Percentiles rank a stretch among this genome's conserved stretches.
Evolutionary conservation across 192 early-diverging fungal genomes (phyloP).

Genomic region (Backusella tuberculispora): DNA sequence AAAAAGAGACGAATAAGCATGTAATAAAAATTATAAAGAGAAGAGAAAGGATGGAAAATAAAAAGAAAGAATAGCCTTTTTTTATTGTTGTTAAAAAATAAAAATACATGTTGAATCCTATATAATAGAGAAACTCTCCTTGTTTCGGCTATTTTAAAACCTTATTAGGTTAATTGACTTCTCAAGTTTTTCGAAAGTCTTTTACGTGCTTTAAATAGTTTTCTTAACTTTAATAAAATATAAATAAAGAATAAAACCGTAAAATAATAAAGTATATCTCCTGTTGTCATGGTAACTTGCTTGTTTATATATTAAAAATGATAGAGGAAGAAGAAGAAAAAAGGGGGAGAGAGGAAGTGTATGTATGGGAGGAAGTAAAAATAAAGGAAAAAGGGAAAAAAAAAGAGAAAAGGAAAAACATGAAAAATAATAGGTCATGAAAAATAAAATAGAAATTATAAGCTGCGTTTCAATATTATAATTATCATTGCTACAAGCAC

Average conservation of each 20-base stretch:
- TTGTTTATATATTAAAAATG: not conserved
- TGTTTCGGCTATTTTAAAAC: constrained; percentile 2
- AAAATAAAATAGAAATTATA: not conserved
- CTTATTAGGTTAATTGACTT: not conserved
- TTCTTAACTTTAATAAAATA: not conserved
- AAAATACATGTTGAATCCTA: not conserved
- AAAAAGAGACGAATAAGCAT: too few species aligned
- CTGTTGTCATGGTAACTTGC: not conserved
- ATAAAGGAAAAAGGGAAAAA: not conserved
- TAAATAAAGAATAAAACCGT: not conserved
- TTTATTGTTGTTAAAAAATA: not conserved
- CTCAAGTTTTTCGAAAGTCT: not conserved
- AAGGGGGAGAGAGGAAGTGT: not conserved
- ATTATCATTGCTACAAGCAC: too few species aligned
- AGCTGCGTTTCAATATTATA: not conserved
- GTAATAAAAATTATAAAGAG: not conserved
- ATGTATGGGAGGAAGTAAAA: not conserved
- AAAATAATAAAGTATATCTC: not conserved
- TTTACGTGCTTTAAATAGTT: not conserved
- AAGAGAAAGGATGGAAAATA: not conserved
- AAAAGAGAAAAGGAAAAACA: not conserved
- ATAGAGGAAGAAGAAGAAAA: not conserved
- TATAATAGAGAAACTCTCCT: constrained; percentile 4
- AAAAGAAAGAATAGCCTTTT: not conserved
- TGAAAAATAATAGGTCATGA: not conserved